phyloP scores from a whole-genome alignment of 176 grass and related monocot genomes.

The Pontederia crassipes region DNA sequence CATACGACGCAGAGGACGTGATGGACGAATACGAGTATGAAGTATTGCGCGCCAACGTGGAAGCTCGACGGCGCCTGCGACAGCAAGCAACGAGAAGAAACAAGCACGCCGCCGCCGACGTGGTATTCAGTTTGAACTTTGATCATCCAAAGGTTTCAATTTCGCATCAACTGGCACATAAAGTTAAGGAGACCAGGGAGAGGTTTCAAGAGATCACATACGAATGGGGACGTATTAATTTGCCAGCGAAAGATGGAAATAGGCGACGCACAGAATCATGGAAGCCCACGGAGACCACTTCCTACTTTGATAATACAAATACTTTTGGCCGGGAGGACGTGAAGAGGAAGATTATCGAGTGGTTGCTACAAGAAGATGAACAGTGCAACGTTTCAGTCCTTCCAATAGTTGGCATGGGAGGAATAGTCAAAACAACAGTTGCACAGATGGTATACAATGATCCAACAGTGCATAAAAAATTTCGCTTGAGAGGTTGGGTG shows the following conservation, averaged over 20 bases:
- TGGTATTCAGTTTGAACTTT: too few species aligned
- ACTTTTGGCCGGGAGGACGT: constrained; percentile 10
- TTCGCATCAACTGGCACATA: too few species aligned
- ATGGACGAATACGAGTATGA: too few species aligned
- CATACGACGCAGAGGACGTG: too few species aligned
- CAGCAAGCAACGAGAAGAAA: too few species aligned
- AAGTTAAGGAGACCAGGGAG: too few species aligned
- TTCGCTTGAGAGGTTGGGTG: constrained; percentile 14
- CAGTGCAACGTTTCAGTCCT: neutral
- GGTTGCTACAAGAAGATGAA: neutral
- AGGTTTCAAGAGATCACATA: too few species aligned
- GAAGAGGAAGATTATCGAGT: constrained; percentile 12
- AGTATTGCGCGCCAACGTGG: too few species aligned
- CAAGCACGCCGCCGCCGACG: too few species aligned
- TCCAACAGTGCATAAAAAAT: neutral
- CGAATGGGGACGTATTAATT: too few species aligned
- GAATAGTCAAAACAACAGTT: constrained; percentile 19
- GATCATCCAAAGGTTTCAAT: too few species aligned
- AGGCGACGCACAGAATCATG: neutral
- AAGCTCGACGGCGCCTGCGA: too few species aligned
- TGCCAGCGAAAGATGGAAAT: neutral
- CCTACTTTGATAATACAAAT: constrained; percentile 4
- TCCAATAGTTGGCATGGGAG: constrained; percentile 27
- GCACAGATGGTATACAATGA: constrained; percentile 20
- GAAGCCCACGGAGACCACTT: neutral